phyloP scores from a whole-genome alignment of 2,329 filamentous ascomycete species.

The Monascus ruber region DNA sequence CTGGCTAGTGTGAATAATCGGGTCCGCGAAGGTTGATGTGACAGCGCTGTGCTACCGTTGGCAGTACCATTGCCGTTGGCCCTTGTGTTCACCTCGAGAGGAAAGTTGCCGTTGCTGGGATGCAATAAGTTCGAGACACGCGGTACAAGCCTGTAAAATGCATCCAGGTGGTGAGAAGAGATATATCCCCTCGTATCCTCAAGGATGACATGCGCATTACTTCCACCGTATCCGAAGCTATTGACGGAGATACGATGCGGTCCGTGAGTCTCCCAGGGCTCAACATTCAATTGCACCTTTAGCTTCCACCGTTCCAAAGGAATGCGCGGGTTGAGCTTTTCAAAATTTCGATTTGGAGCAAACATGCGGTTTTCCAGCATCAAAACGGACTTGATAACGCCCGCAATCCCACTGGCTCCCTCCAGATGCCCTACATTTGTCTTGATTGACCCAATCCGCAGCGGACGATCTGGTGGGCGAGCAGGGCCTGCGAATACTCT shows the following conservation, averaged over 20 bases:
- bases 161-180: not conserved
- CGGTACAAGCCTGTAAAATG: not conserved
- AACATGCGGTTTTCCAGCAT: conserved; percentile 12
- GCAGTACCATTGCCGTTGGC: no score
- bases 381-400: conserved; percentile 15
- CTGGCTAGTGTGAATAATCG: conserved; percentile 13
- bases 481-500: conserved; percentile 11
- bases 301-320: conserved; percentile 7
- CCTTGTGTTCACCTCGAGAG: not conserved
- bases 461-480: conserved; percentile 6
- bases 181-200: conserved; percentile 7
- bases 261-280: conserved; percentile 7
- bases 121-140: not conserved
- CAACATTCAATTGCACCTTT: conserved; percentile 8
- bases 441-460: conserved; percentile 16
- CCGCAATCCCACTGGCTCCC: conserved; percentile 15
- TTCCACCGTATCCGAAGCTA: conserved; percentile 12
- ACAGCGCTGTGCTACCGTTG: no score
- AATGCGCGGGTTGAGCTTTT: conserved; percentile 16
- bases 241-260: conserved; percentile 12
- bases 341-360: conserved; percentile 18
- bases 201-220: conserved; percentile 13
- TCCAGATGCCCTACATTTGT: conserved; percentile 18
- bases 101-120: not conserved
- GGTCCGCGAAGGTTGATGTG: not conserved